Conservation (phyloP, 306 rosid genomes). For the Cucurbita ficifolia region DNA sequence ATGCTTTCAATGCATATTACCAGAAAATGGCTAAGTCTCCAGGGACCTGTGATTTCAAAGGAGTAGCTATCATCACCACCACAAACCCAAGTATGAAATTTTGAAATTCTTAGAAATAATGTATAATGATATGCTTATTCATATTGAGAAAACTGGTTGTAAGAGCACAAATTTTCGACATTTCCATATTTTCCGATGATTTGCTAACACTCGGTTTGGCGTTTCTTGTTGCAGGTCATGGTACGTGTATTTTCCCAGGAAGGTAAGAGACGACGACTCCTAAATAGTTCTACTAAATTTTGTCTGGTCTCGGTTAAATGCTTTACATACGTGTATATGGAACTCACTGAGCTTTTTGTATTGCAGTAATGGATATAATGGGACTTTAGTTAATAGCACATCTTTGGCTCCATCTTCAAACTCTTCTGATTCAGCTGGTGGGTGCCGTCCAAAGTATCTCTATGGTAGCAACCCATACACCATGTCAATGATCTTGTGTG, state of each 20-base stretch:
- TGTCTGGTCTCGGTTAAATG: background rate
- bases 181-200: background rate
- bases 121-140: background rate
- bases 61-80: conserved; percentile 73
- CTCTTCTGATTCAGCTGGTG: background rate
- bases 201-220: background rate
- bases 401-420: conserved; percentile 9
- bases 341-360: background rate
- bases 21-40: conserved; percentile 66
- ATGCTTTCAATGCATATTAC: conserved; percentile 79
- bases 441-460: background rate
- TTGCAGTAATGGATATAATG: conserved; percentile 1
- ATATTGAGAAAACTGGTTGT: background rate
- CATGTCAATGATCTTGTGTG: background rate
- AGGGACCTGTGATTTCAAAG: conserved; percentile 90
- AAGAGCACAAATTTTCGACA: background rate
- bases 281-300: background rate
- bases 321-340: background rate
- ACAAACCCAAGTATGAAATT: conserved; percentile 69
- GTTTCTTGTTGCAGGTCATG: background rate
- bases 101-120: background rate
- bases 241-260: conserved; percentile 4
- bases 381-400: background rate
- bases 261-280: background rate
- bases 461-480: background rate